Evolutionary conservation across 495 filamentous ascomycete species (phyloP).

Genomic region (Hypoxylon subgilvum): DNA sequence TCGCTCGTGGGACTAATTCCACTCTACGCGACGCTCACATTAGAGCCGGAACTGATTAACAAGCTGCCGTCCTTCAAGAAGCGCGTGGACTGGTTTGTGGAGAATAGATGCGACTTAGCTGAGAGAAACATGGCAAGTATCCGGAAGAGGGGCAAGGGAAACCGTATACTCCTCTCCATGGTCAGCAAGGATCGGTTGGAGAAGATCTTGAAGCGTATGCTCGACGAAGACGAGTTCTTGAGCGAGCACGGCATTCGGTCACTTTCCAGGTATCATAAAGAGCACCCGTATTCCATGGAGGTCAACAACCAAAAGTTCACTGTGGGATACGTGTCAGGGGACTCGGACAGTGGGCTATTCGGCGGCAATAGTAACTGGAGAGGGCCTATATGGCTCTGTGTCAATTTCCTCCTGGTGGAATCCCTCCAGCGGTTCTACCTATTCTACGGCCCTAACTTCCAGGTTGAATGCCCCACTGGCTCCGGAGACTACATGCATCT

Average conservation of each 20-base stretch:
- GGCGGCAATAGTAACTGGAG: constrained; percentile 99
- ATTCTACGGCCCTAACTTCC: constrained; percentile 86
- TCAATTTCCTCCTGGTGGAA: constrained; percentile 94
- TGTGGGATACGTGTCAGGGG: constrained; percentile 88
- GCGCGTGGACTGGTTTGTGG: constrained; percentile 89
- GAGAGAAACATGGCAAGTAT: constrained; percentile 94
- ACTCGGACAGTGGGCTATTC: constrained; percentile 91
- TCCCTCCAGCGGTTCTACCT: constrained; percentile 90
- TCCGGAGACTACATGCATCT: constrained; percentile 96
- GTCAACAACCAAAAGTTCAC: constrained; percentile 90
- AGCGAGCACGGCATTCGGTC: constrained; percentile 90
- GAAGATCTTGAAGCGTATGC: constrained; percentile 86
- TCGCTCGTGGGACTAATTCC: constrained; percentile 94
- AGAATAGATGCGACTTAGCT: constrained; percentile 80
- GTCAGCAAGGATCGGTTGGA: constrained; percentile 87
- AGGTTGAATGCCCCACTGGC: constrained; percentile 92
- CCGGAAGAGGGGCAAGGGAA: constrained; percentile 82
- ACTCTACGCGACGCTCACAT: constrained; percentile 85
- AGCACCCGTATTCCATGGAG: constrained; percentile 91
- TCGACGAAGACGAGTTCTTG: constrained; percentile 92
- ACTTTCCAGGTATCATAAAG: constrained; percentile 88
- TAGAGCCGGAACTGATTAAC: constrained; percentile 92
- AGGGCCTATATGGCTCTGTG: constrained; percentile 90
- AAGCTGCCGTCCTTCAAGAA: constrained; percentile 93
- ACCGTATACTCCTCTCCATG: constrained; percentile 82